Evolutionary conservation across 2,329 filamentous ascomycete genomes (phyloP).

Genomic region (Westerdykella aurantiaca): DNA sequence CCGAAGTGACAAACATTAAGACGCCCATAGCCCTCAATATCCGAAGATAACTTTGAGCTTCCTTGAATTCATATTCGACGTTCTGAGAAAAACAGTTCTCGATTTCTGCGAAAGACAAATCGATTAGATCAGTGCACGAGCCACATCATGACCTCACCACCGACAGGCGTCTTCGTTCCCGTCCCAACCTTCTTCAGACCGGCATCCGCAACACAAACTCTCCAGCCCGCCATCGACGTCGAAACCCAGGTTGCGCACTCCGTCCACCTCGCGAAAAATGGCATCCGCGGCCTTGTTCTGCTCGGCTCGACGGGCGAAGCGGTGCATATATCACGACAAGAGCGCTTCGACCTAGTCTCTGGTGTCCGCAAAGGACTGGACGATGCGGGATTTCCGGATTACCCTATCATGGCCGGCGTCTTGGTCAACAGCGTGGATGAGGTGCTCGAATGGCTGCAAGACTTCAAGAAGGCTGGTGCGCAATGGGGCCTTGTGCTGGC

Average conservation of each 20-base stretch:
- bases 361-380: constrained; percentile 52
- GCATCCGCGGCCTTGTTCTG: constrained; percentile 57
- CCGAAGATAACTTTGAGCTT: background rate
- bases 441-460: constrained; percentile 52
- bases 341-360: constrained; percentile 52
- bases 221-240: constrained; percentile 52
- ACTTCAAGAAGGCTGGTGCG: constrained; percentile 53
- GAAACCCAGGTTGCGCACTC: constrained; percentile 54
- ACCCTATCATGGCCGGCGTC: constrained; percentile 59
- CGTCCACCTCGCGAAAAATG: constrained; percentile 55
- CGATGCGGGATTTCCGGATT: constrained; percentile 51
- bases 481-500: constrained; percentile 59
- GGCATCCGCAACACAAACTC: constrained; percentile 40
- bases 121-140: constrained; percentile 8
- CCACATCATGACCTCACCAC: constrained; percentile 22
- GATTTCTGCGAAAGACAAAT: background rate
- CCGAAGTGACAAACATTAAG: background rate
- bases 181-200: constrained; percentile 61
- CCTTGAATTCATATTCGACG: background rate
- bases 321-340: constrained; percentile 55
- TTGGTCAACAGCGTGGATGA: constrained; percentile 58
- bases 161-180: constrained; percentile 35
- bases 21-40: background rate
- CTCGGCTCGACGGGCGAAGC: constrained; percentile 61
- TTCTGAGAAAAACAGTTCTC: background rate